Evolutionary conservation across 129 eudicot genomes (phyloP).

Genomic region (Solidago caesia): DNA sequence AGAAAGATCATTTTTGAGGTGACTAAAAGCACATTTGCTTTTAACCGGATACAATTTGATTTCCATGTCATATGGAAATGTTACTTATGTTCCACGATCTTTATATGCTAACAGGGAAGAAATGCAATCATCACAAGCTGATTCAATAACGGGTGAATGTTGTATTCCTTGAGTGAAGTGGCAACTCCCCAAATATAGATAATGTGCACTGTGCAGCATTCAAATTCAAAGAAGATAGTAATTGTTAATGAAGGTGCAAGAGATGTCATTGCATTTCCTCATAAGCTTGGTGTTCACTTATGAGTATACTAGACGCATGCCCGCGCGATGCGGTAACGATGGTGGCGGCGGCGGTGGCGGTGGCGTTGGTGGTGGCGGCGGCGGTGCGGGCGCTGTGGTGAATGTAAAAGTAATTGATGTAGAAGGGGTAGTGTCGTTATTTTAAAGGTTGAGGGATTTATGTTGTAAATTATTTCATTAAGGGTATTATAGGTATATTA

Average conservation of each 20-base stretch:
- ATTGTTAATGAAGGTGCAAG: conserved; percentile 94
- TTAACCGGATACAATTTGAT: conserved; percentile 82
- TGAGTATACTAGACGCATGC: too few species aligned
- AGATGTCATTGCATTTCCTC: conserved; percentile 78
- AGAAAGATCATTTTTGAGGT: conserved; percentile 38
- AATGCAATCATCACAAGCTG: conserved; percentile 64
- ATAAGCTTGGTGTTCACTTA: conserved; percentile 32
- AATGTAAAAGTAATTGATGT: too few species aligned
- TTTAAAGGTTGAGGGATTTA: too few species aligned
- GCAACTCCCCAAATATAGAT: conserved; percentile 21
- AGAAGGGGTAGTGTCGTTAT: too few species aligned
- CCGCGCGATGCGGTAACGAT: too few species aligned
- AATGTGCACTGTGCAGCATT: conserved; percentile 19
- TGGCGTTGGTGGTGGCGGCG: too few species aligned
- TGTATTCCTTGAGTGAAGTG: conserved; percentile 44
- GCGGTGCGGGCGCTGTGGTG: too few species aligned
- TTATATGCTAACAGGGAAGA: conserved; percentile 73
- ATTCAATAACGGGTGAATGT: conserved; percentile 43
- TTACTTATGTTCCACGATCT: conserved; percentile 72
- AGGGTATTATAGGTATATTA: too few species aligned
- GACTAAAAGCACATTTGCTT: conserved; percentile 77
- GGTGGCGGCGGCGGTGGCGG: too few species aligned
- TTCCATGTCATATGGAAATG: conserved; percentile 72
- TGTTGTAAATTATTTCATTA: too few species aligned
- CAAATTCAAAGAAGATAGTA: conserved; percentile 47